Conservation (phyloP, 2,329 filamentous ascomycete genomes). For the Xylaria sp. region DNA sequence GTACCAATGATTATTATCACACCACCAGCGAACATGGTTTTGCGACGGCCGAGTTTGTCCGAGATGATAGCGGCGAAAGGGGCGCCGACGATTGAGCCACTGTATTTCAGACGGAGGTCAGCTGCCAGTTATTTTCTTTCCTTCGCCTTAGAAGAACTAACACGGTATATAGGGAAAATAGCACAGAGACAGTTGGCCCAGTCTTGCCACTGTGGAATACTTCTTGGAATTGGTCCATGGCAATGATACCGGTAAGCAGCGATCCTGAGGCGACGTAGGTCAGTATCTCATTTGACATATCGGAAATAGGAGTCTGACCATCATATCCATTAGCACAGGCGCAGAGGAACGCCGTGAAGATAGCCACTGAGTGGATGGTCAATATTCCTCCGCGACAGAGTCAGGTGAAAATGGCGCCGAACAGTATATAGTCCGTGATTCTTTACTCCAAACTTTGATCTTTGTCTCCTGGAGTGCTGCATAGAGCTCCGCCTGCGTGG, state of each 20-base stretch:
- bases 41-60: constrained; percentile 51
- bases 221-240: constrained; percentile 50
- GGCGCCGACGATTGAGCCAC: constrained; percentile 49
- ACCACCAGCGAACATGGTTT: constrained; percentile 53
- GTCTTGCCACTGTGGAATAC: constrained; percentile 47
- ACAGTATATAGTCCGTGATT: constrained; percentile 50
- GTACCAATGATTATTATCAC: constrained; percentile 52
- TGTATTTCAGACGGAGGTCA: constrained; percentile 31
- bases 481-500: constrained; percentile 51
- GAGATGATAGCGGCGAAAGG: constrained; percentile 52
- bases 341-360: constrained; percentile 54
- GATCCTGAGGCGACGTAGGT: constrained; percentile 40
- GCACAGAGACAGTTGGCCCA: constrained; percentile 48
- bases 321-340: constrained; percentile 56
- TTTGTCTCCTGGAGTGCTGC: constrained; percentile 53
- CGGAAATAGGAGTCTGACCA: constrained; percentile 33
- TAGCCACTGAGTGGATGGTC: constrained; percentile 41
- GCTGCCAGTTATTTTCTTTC: not conserved
- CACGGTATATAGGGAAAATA: constrained; percentile 56
- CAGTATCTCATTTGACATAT: constrained; percentile 5
- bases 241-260: constrained; percentile 51
- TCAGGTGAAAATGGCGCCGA: constrained; percentile 13
- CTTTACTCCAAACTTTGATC: constrained; percentile 50
- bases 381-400: not conserved
- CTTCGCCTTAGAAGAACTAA: constrained; percentile 38